Evolutionary conservation across 306 rosid species (phyloP), one percentile per base, ranked within the genome.

Genomic region (Begonia peltatifolia): DNA sequence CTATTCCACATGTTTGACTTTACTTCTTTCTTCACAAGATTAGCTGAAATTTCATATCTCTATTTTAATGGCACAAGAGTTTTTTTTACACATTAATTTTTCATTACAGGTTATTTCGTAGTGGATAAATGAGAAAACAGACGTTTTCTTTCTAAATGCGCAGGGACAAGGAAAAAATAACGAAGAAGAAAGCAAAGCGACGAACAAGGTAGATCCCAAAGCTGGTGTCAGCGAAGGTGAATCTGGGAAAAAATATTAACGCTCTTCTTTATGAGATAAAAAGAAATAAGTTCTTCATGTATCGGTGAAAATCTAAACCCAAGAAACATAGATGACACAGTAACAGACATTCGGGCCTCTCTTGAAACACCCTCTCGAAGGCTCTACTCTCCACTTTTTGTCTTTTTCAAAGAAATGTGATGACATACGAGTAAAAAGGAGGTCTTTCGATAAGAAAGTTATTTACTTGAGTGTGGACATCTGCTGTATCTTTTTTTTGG

Each of bases 121-220:
- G n/a, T n/a, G n/a, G n/a, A n/a, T n/a, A n/a, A n/a, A n/a, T n/a
- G n/a, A n/a, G n/a, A n/a, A n/a, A n/a, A n/a, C n/a, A n/a, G n/a
- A n/a, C n/a, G n/a, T n/a, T n/a, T n/a, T n/a, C n/a, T n/a, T n/a
- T n/a, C n/a, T n/a, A n/a, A 23, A 5, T 2, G 5, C 30, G 5
- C 2, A 6, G 43, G 14, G 6, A 20, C 14, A 1, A 10, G 12
- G 12, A 46, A 12, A 3, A 15, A 16, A 9, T 8, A 12, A 47
- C 43, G 47, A 16, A 55, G 3, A 49, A 6, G 9, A 11, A 12
- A 5, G 20, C 25, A 9, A 5, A 41, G 2, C 36, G n/a, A n/a
- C n/a, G n/a, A 49, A 76, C 97, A 95, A 55, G 95, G 95, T 53
- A 90, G 67, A 60, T 83, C 94, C 92, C 97, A 90, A 36, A 95